Percentiles rank a stretch among this genome's conserved stretches.
These are phyloP conservation scores for Akanthomyces uredinophilus DNA, from an alignment of 2,329 filamentous ascomycete genomes.

Conservation along the genomic window DNA sequence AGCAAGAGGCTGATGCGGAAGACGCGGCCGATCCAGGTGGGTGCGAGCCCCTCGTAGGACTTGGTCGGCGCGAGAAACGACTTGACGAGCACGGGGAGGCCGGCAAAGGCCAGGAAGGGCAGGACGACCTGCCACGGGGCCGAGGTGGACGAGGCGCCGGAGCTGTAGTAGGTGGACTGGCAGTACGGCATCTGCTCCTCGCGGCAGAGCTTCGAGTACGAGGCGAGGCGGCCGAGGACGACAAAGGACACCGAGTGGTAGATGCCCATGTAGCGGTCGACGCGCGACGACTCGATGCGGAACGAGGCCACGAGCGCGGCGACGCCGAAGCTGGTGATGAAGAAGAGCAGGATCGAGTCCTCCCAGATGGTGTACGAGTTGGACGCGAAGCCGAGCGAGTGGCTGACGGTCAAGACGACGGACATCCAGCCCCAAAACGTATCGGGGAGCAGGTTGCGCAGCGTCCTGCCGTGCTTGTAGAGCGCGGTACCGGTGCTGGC, in stretches of 20 bases:
- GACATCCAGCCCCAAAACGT: slow-evolving; percentile 87
- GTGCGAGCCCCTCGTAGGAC: slow-evolving; percentile 82
- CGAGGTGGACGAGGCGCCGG: slow-evolving; percentile 84
- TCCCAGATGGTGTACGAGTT: slow-evolving; percentile 99
- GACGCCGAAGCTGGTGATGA: slow-evolving; percentile 81
- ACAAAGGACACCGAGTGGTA: slow-evolving; percentile 85
- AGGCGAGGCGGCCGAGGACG: slow-evolving; percentile 70
- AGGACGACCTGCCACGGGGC: slow-evolving; percentile 83
- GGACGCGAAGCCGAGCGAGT: slow-evolving; percentile 90
- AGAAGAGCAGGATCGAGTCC: slow-evolving; percentile 88
- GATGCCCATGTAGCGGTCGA: slow-evolving; percentile 69
- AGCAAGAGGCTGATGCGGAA: slow-evolving; percentile 73
- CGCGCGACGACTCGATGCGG: slow-evolving; percentile 55
- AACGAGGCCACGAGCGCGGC: slow-evolving; percentile 70
- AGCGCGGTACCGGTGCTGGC: slow-evolving; percentile 41
- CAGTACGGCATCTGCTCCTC: slow-evolving; percentile 99
- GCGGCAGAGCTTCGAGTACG: slow-evolving; percentile 85
- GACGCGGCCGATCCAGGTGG: slow-evolving; percentile 75
- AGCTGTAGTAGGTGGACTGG: slow-evolving; percentile 91
- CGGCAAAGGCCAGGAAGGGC: slow-evolving; percentile 66
- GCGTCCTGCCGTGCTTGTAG: slow-evolving; percentile 37
- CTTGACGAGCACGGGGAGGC: slow-evolving; percentile 70
- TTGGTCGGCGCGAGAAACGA: slow-evolving; percentile 76
- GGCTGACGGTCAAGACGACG: slow-evolving; percentile 72
- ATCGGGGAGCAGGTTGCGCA: slow-evolving; percentile 58